Conservation (phyloP, 2,329 filamentous ascomycete species). For the Fusarium cicatricum region DNA sequence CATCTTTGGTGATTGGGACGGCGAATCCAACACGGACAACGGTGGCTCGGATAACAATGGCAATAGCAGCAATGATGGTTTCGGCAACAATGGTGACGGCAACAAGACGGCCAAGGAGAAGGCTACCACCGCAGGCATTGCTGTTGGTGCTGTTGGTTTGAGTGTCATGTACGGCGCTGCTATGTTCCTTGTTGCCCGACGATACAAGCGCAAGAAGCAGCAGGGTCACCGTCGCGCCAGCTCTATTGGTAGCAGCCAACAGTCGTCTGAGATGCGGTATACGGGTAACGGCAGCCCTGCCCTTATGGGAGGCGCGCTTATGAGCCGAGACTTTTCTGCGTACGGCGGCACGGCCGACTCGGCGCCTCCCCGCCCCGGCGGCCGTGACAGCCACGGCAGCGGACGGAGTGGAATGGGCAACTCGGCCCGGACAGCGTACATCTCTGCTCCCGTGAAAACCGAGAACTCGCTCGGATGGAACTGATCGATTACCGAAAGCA, state of each 20-base stretch:
- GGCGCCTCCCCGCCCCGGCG: conserved; percentile 43
- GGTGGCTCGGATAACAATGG: conserved; percentile 48
- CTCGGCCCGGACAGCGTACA: conserved; percentile 69
- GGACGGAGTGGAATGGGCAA: conserved; percentile 64
- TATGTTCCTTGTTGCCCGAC: conserved; percentile 91
- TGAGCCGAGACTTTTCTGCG: conserved; percentile 64
- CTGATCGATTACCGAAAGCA: conserved; percentile 51
- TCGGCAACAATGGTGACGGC: conserved; percentile 52
- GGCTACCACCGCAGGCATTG: conserved; percentile 74
- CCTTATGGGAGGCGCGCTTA: conserved; percentile 74
- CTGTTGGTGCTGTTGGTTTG: conserved; percentile 78
- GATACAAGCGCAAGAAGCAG: conserved; percentile 87
- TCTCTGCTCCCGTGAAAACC: conserved; percentile 88
- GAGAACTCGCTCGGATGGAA: conserved; percentile 98
- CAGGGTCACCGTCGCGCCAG: conserved; percentile 78
- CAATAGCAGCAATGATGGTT: conserved; percentile 51
- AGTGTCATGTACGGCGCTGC: conserved; percentile 89
- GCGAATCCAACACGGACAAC: conserved; percentile 44
- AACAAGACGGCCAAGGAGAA: conserved; percentile 66
- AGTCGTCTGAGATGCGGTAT: conserved; percentile 63
- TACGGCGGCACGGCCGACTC: conserved; percentile 58
- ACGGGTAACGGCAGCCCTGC: conserved; percentile 60
- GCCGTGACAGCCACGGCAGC: conserved; percentile 70
- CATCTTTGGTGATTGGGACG: conserved; percentile 50
- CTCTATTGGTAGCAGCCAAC: conserved; percentile 67